Evolutionary conservation across 352 stramenopile species (phyloP).

Genomic region (Phytophthora pisi): DNA sequence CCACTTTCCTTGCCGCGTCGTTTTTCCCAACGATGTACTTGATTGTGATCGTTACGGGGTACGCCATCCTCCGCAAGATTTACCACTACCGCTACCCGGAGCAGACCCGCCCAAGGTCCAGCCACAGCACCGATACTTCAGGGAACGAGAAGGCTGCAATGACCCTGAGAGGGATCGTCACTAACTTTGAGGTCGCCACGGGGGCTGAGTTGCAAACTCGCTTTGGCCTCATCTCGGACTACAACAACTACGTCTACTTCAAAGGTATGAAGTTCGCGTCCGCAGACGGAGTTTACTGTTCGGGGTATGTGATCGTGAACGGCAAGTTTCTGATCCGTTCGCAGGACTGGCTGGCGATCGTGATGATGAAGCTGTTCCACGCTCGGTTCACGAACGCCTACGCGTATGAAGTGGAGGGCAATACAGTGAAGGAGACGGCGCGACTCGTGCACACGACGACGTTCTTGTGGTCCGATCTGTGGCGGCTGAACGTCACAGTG

Average conservation of each 20-base stretch:
- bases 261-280: slow-evolving; percentile 45
- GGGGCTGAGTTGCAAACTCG: slow-evolving; percentile 28
- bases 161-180: slow-evolving; percentile 14
- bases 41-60: not conserved
- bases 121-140: slow-evolving; percentile 10
- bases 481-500: slow-evolving; percentile 26
- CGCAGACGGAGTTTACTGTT: slow-evolving; percentile 39
- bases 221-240: slow-evolving; percentile 38
- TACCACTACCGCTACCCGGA: slow-evolving; percentile 18
- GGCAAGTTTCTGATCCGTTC: slow-evolving; percentile 39
- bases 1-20: slow-evolving; percentile 10
- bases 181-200: slow-evolving; percentile 31
- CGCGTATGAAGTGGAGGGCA: slow-evolving; percentile 36
- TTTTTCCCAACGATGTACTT: slow-evolving; percentile 23
- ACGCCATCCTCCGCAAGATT: slow-evolving; percentile 17
- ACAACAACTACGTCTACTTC: slow-evolving; percentile 40
- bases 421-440: slow-evolving; percentile 32
- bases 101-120: slow-evolving; percentile 2
- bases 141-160: slow-evolving; percentile 13
- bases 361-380: slow-evolving; percentile 32
- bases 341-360: slow-evolving; percentile 24
- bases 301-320: slow-evolving; percentile 42
- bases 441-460: slow-evolving; percentile 32
- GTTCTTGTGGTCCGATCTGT: slow-evolving; percentile 27
- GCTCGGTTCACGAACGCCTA: slow-evolving; percentile 24